A percentile compares a stretch with the other conserved stretches of the same genome.
Conservation (phyloP, 345 rosid species). For the sweet orange (Citrus sinensis) region DVS_A1.0 CM039166.1:16942501-16943000, state of each 20-base stretch:
- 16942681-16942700: constrained; percentile 64
- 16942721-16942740: neutral
- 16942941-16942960: constrained; percentile 50
- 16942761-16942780: constrained; percentile 31
- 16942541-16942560: neutral
- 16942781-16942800: neutral
- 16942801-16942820: too few relatives aligned
- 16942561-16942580: neutral
- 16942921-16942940: constrained; percentile 40
- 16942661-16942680: constrained; percentile 10
- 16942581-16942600: constrained; percentile 35
- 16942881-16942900: constrained; percentile 28
- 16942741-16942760: neutral
- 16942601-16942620: constrained; percentile 35
- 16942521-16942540: constrained; percentile 4
- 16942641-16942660: neutral
- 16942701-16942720: constrained; percentile 52
- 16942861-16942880: constrained; percentile 36
- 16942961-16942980: constrained; percentile 65
- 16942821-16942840: neutral
- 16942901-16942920: constrained; percentile 56
- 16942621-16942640: constrained; percentile 16
- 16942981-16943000: constrained; percentile 41
- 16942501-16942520: neutral
- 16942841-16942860: constrained; percentile 7